These are phyloP conservation scores for Botrytis fabae DNA, from an alignment of 2,329 filamentous ascomycete species.

Conservation along the genomic window DNA sequence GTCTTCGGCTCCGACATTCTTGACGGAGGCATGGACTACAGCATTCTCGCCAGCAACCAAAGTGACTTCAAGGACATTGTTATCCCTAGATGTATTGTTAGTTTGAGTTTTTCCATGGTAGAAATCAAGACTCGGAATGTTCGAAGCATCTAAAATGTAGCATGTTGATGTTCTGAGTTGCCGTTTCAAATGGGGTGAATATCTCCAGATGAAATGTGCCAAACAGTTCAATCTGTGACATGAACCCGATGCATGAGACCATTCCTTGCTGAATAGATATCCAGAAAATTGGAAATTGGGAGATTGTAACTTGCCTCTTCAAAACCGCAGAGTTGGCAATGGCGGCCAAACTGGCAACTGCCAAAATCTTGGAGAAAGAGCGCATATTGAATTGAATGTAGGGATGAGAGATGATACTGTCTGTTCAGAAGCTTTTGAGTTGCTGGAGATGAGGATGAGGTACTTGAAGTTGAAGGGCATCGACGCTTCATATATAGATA, in stretches of 20 bases:
- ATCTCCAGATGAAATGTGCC: not conserved
- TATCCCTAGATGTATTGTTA: constrained; percentile 38
- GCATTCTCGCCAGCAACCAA: constrained; percentile 39
- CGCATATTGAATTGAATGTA: constrained; percentile 7
- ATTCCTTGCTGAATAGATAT: not conserved
- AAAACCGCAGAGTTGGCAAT: constrained; percentile 25
- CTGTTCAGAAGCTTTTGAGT: not conserved
- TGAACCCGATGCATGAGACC: not conserved
- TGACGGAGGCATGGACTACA: constrained; percentile 45
- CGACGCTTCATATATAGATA: not conserved
- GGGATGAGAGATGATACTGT: not conserved
- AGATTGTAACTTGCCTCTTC: constrained; percentile 2
- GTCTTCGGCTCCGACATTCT: constrained; percentile 43
- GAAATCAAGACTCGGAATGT: not conserved
- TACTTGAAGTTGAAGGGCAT: not conserved
- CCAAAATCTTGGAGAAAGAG: constrained; percentile 13
- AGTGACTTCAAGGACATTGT: constrained; percentile 32
- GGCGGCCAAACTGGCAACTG: constrained; percentile 24
- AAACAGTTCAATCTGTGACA: not conserved
- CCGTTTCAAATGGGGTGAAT: too few species aligned
- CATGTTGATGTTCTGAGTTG: not conserved
- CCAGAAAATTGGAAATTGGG: not conserved
- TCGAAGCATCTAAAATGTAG: not conserved
- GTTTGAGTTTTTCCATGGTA: not conserved
- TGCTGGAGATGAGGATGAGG: not conserved